Percentiles rank a stretch among this genome's conserved stretches.
Evolutionary conservation across 805 yeast species (phyloP).

Genomic region (Suhomyces sp.): DNA sequence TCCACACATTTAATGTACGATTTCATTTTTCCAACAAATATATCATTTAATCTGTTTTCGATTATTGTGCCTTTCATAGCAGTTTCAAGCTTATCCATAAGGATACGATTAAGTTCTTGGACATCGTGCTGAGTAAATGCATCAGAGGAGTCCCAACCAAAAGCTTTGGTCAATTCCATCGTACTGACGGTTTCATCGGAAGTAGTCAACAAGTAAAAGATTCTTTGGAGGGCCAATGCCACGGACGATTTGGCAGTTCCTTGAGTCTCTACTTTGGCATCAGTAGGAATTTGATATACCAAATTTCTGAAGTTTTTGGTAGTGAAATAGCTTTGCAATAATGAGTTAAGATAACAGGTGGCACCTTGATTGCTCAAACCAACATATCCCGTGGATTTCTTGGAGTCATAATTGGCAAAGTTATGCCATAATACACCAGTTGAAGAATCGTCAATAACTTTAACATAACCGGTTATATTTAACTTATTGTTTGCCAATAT

Average conservation of each 20-base stretch:
- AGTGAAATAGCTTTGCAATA: constrained; percentile 85
- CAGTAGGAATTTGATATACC: constrained; percentile 88
- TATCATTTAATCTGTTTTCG: constrained; percentile 53
- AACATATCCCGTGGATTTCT: constrained; percentile 81
- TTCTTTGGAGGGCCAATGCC: constrained; percentile 80
- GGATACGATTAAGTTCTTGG: constrained; percentile 89
- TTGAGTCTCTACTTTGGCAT: constrained; percentile 22
- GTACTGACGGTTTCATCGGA: constrained; percentile 81
- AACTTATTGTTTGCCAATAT: constrained; percentile 54
- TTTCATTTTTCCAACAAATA: constrained; percentile 96
- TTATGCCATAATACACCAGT: constrained; percentile 96
- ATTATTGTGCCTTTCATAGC: constrained; percentile 88
- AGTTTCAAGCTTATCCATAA: constrained; percentile 90
- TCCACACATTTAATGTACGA: constrained; percentile 89
- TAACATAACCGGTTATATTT: constrained; percentile 73
- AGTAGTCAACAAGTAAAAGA: constrained; percentile 75
- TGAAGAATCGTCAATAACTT: constrained; percentile 74
- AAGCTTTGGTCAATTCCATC: constrained; percentile 78
- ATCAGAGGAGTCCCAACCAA: constrained; percentile 96
- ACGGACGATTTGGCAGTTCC: constrained; percentile 47
- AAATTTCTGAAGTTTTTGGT: constrained; percentile 79
- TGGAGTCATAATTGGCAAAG: constrained; percentile 80
- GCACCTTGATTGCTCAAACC: constrained; percentile 98
- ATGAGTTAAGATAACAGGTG: constrained; percentile 91
- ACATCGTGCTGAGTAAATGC: constrained; percentile 98